phyloP scores from a whole-genome alignment of 164 flowering plant species.

The Houttuynia cordata region DNA sequence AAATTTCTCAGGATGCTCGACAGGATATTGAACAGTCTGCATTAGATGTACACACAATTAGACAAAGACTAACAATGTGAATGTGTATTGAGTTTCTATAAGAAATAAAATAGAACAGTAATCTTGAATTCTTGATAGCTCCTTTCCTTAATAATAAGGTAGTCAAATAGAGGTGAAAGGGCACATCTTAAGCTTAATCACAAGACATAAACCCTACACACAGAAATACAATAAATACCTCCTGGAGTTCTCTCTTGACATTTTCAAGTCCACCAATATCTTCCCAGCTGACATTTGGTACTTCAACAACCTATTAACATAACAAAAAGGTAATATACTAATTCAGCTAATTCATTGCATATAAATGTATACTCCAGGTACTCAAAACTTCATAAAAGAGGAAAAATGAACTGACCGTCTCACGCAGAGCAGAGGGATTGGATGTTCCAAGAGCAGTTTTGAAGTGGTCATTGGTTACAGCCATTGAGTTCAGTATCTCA shows the following conservation, averaged over 20 bases:
- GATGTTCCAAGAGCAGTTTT: constrained; percentile 44
- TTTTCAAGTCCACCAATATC: constrained; percentile 66
- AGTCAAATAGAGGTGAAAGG: neutral
- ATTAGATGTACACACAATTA: neutral
- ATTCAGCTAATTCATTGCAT: no score
- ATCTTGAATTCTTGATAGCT: no score
- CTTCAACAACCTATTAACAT: constrained; percentile 47
- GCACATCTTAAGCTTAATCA: no score
- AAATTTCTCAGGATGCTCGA: constrained; percentile 71
- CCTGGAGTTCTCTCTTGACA: constrained; percentile 49
- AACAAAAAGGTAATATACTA: neutral
- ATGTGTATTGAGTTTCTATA: neutral
- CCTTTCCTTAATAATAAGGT: neutral
- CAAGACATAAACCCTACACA: neutral
- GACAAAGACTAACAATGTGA: neutral
- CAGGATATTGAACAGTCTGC: constrained; percentile 73
- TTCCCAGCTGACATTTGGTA: constrained; percentile 64
- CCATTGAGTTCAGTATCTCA: constrained; percentile 58
- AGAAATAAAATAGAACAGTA: neutral
- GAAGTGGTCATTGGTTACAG: constrained; percentile 60
- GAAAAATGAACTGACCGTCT: constrained; percentile 31
- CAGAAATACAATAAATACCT: constrained; percentile 10
- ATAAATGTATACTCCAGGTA: neutral
- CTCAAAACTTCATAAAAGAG: neutral
- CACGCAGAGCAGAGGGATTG: constrained; percentile 60